These are phyloP conservation scores for Arthrocladium fulminans DNA, from an alignment of 2,329 filamentous ascomycete genomes.

Conservation along the genomic window DNA sequence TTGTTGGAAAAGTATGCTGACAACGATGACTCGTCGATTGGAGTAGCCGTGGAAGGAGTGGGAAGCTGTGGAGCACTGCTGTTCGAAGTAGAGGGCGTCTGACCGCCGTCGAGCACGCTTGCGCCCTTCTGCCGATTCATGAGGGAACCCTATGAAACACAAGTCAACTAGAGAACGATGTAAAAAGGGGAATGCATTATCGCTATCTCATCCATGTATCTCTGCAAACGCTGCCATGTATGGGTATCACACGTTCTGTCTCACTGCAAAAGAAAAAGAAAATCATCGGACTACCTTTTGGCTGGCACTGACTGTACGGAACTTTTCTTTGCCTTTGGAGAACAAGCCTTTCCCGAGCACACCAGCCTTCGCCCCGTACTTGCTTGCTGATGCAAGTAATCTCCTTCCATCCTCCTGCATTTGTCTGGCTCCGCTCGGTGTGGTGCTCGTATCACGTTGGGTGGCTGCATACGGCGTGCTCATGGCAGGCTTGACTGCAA, in stretches of 20 bases:
- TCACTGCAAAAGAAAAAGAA: constrained; percentile 25
- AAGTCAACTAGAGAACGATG: constrained; percentile 16
- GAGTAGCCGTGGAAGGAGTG: constrained; percentile 1
- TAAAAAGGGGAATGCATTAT: constrained; percentile 8
- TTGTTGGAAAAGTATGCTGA: not conserved
- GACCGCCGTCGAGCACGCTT: constrained; percentile 10
- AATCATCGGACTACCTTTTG: constrained; percentile 83
- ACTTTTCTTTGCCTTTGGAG: constrained; percentile 80
- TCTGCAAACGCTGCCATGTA: not conserved
- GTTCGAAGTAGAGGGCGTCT: constrained; percentile 1
- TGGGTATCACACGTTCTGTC: not conserved
- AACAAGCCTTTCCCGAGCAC: constrained; percentile 86
- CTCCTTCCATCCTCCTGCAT: constrained; percentile 82
- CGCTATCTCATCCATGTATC: constrained; percentile 7
- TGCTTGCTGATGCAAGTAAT: constrained; percentile 71
- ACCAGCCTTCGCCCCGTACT: constrained; percentile 57
- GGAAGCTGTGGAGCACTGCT: constrained; percentile 9
- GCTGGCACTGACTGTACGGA: constrained; percentile 54
- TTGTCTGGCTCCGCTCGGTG: constrained; percentile 35
- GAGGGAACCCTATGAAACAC: constrained; percentile 15
- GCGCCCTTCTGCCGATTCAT: constrained; percentile 13
- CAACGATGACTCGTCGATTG: constrained; percentile 1
- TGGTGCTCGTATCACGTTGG: constrained; percentile 16
- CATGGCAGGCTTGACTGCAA: constrained; percentile 15
- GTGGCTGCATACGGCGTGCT: constrained; percentile 1